A percentile compares a stretch with the other conserved stretches of the same genome.
phyloP scores from a whole-genome alignment of 495 filamentous ascomycete species.

The Podospora australis region DNA sequence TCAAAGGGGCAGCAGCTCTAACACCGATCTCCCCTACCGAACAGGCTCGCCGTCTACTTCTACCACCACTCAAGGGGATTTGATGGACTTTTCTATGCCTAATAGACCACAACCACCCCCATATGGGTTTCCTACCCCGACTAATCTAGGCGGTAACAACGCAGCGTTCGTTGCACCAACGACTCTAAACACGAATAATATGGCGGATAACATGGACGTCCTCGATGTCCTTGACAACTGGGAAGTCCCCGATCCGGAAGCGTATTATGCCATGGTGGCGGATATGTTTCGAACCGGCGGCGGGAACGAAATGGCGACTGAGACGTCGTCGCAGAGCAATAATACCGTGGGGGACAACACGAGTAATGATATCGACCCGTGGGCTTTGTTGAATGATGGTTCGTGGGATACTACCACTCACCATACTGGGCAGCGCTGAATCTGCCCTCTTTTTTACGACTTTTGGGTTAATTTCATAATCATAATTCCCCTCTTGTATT shows the following conservation, averaged over 20 bases:
- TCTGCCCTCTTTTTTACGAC: too few relatives aligned
- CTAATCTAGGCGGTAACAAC: neutral
- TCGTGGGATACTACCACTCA: too few relatives aligned
- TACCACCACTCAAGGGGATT: neutral
- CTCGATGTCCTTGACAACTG: constrained; percentile 3
- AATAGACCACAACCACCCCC: neutral
- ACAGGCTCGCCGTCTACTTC: neutral
- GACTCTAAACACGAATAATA: neutral
- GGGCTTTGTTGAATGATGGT: too few relatives aligned
- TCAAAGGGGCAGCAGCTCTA: neutral
- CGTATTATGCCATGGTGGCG: constrained; percentile 4
- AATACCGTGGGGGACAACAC: too few relatives aligned
- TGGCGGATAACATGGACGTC: constrained; percentile 3
- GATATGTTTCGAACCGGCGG: neutral
- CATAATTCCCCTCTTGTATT: too few relatives aligned
- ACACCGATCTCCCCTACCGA: constrained; percentile 5
- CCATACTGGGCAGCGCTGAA: too few relatives aligned
- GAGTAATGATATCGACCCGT: too few relatives aligned
- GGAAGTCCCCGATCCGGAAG: constrained; percentile 1
- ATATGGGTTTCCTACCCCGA: neutral
- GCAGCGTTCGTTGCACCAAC: neutral
- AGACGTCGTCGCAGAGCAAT: too few relatives aligned
- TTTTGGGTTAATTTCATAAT: too few relatives aligned
- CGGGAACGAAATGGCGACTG: too few relatives aligned
- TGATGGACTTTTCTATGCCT: constrained; percentile 1